Conservation (phyloP, 768 basidiomycete genomes). For the Trichaptum fuscoviolaceum region DNA sequence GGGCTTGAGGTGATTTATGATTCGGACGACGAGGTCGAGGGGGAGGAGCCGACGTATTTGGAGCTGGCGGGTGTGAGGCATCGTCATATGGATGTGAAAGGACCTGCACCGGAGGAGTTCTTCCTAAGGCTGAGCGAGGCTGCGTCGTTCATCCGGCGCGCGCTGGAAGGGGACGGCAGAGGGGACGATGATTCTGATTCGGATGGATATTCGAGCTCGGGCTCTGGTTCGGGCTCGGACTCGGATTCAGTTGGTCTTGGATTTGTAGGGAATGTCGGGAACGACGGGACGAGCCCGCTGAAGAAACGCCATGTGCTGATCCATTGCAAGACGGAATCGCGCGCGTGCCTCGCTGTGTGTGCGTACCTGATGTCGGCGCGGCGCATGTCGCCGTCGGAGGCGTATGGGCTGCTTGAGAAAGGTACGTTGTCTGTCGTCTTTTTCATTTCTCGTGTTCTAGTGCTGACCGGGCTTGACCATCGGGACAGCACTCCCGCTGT, state of each 20-base stretch:
- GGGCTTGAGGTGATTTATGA: background rate
- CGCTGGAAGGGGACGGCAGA: constrained; percentile 33
- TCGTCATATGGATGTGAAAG: constrained; percentile 37
- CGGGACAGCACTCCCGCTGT: constrained; percentile 44
- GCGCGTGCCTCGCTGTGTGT: constrained; percentile 22
- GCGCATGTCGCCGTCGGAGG: constrained; percentile 33
- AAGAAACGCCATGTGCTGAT: background rate
- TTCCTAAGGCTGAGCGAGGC: constrained; percentile 41
- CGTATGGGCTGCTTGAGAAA: constrained; percentile 35
- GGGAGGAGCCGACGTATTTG: constrained; percentile 20
- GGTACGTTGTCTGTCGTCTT: constrained; percentile 29
- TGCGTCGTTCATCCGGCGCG: constrained; percentile 41
- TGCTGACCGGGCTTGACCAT: too few species aligned
- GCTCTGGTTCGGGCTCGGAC: constrained; percentile 51
- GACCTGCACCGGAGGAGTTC: constrained; percentile 33
- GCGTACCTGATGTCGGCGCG: constrained; percentile 36
- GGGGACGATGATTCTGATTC: constrained; percentile 46
- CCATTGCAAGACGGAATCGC: constrained; percentile 7
- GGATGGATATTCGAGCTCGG: constrained; percentile 47
- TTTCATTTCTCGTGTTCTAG: too few species aligned
- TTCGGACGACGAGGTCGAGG: background rate
- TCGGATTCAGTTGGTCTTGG: constrained; percentile 47
- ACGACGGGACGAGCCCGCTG: background rate
- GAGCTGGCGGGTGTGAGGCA: constrained; percentile 28
- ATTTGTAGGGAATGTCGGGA: too few species aligned